phyloP scores from a whole-genome alignment of 495 filamentous ascomycete species.

The Diplogelasinospora grovesii region DNA sequence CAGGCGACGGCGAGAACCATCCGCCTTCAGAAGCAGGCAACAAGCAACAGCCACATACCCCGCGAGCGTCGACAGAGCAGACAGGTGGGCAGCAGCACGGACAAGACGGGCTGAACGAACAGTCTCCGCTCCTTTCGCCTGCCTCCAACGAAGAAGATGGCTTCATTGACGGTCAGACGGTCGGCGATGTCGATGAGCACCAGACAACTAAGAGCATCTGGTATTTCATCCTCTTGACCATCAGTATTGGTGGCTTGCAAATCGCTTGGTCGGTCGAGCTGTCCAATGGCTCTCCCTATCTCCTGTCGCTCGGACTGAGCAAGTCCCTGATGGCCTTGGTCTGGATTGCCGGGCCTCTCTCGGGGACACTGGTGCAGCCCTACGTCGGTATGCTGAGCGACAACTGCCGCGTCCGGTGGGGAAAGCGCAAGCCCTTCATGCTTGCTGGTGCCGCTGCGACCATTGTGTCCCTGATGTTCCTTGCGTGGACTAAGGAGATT shows the following conservation, averaged over 20 bases:
- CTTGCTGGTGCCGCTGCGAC: slow-evolving; percentile 67
- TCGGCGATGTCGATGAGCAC: slow-evolving; percentile 34
- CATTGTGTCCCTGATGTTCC: slow-evolving; percentile 60
- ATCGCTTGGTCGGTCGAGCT: slow-evolving; percentile 93
- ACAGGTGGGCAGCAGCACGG: slow-evolving; percentile 5
- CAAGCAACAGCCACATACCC: slow-evolving; percentile 6
- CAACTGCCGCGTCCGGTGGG: slow-evolving; percentile 72
- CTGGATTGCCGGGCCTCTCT: slow-evolving; percentile 88
- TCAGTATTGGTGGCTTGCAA: slow-evolving; percentile 79
- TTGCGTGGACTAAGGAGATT: slow-evolving; percentile 79
- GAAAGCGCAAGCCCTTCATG: slow-evolving; percentile 87
- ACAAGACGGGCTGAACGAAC: slow-evolving; percentile 40
- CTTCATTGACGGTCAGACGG: slow-evolving; percentile 28
- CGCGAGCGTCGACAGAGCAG: slow-evolving; percentile 8
- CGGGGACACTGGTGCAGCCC: slow-evolving; percentile 84
- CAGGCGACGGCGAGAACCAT: slow-evolving; percentile 15
- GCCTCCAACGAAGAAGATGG: slow-evolving; percentile 32
- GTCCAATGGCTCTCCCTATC: slow-evolving; percentile 69
- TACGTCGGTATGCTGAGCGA: slow-evolving; percentile 89
- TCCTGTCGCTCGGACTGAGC: slow-evolving; percentile 74
- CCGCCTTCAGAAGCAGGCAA: slow-evolving; percentile 7
- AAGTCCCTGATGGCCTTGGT: slow-evolving; percentile 90
- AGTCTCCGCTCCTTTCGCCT: slow-evolving; percentile 52
- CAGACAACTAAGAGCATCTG: slow-evolving; percentile 66
- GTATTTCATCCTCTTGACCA: slow-evolving; percentile 77